These are phyloP conservation scores for Solanum dulcamara DNA, from an alignment of 257 asterid genomes.

Conservation along the genomic window DNA sequence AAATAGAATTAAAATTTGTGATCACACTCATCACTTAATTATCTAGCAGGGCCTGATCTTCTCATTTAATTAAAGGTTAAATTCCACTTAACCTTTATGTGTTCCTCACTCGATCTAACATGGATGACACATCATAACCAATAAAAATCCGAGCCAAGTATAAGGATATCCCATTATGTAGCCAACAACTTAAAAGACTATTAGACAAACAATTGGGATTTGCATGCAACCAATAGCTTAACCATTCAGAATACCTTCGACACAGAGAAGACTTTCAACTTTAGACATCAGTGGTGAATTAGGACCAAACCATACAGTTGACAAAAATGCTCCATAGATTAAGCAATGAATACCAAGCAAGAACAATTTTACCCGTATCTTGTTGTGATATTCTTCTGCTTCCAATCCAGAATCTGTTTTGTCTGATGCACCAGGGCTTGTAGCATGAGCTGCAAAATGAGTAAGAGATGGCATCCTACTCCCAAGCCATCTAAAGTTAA, in stretches of 20 bases:
- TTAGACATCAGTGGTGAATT: background rate
- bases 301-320: slow-evolving; percentile 31
- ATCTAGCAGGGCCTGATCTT: background rate
- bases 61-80: background rate
- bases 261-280: background rate
- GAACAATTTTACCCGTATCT: slow-evolving; percentile 14
- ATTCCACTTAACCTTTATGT: background rate
- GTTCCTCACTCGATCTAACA: too few species aligned
- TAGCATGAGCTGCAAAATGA: background rate
- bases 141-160: too few species aligned
- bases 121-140: too few species aligned
- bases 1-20: background rate
- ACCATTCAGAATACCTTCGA: background rate
- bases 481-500: slow-evolving; percentile 28
- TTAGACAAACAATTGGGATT: background rate
- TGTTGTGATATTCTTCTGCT: background rate
- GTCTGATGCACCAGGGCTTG: background rate
- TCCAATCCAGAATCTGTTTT: background rate
- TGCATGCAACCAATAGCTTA: background rate
- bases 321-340: slow-evolving; percentile 37
- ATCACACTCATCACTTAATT: background rate
- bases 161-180: too few species aligned
- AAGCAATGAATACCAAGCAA: slow-evolving; percentile 40
- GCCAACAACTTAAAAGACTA: background rate
- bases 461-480: background rate